Base-by-base conservation (phyloP, 192 early-diverging fungal species). In the Coemansia biformis region DNA sequence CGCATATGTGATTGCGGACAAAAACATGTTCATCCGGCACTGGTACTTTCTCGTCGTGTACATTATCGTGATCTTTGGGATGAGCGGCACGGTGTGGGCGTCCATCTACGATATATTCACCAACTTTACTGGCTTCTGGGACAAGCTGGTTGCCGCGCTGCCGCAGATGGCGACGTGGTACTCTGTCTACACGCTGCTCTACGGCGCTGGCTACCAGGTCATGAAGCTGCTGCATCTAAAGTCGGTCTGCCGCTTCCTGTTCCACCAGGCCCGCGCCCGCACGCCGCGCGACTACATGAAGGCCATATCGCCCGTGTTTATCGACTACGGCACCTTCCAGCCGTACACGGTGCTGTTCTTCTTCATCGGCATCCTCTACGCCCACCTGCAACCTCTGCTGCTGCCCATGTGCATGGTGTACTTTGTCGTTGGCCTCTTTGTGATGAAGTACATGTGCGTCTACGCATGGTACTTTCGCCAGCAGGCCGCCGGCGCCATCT, bases 111-210 rank as follows among this genome's bases (percentile, higher is more conserved):
- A 85, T 19, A 69, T 90, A 12, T 69, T 85, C 29, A 79, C 85
- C 24, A 75, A 86, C 48, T 78, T 84, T 24, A 77, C 77, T 29
- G 61, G 79, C 8, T 73, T 88, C 32, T 66, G 83, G 45, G 47
- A 66, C 10, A 57, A 78, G 17, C 66, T 90, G 8, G 86, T 86
- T 21, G 57, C 40, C 5, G 78, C 58, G 0, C 61, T 90, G 36
- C 83, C 86, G n/a, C 71, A 82, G 26, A 78, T 88, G 46, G 77
- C 86, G 9, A 83, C 86, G 11, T 87, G 86, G 69, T 90, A 86
- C 78, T 78, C 83, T 35, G 86, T 86, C 21, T 85, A 83, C 57
- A 59, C 82, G 16, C 80, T 90, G 45, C 61, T 90, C 16, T 81
- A 87, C 45, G 84, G 85, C 7, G 79, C 86, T 35, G 83, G 78